These are phyloP conservation scores for Pythium sukuiense DNA, from an alignment of 352 stramenopile genomes.

Conservation along the genomic window DNA sequence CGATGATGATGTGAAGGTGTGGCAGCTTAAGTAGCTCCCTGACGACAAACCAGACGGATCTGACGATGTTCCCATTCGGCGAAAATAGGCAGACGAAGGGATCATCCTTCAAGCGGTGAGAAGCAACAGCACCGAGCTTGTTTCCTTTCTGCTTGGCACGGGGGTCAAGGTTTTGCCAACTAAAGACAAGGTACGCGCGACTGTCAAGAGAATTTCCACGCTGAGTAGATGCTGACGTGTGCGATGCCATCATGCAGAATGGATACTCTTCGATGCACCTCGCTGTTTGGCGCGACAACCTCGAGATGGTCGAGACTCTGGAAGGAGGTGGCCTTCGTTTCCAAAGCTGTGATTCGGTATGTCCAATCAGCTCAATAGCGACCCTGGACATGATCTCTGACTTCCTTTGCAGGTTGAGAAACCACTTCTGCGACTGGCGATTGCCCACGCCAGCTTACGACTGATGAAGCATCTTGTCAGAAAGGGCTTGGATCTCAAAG, in stretches of 20 bases:
- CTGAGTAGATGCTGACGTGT: no score
- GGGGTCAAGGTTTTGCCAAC: not conserved
- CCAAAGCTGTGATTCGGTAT: slow-evolving; percentile 10
- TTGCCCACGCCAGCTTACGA: slow-evolving; percentile 1
- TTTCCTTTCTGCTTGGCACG: not conserved
- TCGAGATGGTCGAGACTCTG: slow-evolving; percentile 6
- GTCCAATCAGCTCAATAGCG: not conserved
- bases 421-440: slow-evolving; percentile 6
- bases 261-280: slow-evolving; percentile 13
- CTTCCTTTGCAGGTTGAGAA: slow-evolving; percentile 1
- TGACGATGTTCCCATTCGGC: no score
- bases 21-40: no score
- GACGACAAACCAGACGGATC: no score
- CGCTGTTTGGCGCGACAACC: slow-evolving; percentile 9
- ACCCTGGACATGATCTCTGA: not conserved
- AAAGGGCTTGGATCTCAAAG: not conserved
- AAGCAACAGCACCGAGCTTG: not conserved
- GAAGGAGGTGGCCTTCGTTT: not conserved
- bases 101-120: not conserved
- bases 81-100: not conserved
- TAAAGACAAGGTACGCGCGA: not conserved
- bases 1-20: not conserved
- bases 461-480: slow-evolving; percentile 10
- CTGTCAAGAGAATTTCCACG: no score
- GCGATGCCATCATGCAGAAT: not conserved